Evolutionary conservation across 768 basidiomycete genomes (phyloP), one percentile per base, ranked within the genome.

Genomic region (Boletus vermiculosoides): DNA sequence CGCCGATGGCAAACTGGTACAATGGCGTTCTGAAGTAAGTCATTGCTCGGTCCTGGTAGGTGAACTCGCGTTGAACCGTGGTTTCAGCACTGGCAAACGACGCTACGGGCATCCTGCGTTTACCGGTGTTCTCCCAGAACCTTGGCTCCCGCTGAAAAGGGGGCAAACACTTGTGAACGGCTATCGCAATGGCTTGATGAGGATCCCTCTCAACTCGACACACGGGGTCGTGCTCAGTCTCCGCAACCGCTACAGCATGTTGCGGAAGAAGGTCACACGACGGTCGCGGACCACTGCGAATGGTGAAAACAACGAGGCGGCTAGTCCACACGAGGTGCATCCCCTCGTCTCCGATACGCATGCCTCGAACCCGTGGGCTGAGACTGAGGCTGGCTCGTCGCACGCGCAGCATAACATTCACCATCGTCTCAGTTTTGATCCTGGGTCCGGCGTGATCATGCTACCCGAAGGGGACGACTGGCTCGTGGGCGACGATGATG

Each of bases 1-100:
- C 96, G 0, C 96, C 96, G 0, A 94, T 98, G 92, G 87, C 90
- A 15, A 92, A 92, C 64, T 95, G 92, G 86, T 98, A 93, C 70
- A 82, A 80, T 44, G 96, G 96, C 0, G 92, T 98, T 22, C 77
- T 98, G 15, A 96, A 96, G 92, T 92, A 69, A 63, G 78, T 64
- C 23, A 6, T 36, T 20, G 44, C 20, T 47, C 12, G 23, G 22
- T 13, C 15, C 12, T 23, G 13, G 18, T 30, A 1, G 28, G 36
- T 20, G 34, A 10, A 15, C 9, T 25, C 6, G 16, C 12, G 22
- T 45, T 65, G 55, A 64, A 59, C 46, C 50, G 25, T 41, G 15
- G 30, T 42, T 39, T 34, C 59, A 94, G 92, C 69, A 97, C 94
- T n/a, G 94, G 94, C 11, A 93, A 95, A 71, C 78, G 91, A 49